Evolutionary conservation across 1,284 basidiomycete species (phyloP).

Genomic region (Malassezia sympodialis): DNA sequence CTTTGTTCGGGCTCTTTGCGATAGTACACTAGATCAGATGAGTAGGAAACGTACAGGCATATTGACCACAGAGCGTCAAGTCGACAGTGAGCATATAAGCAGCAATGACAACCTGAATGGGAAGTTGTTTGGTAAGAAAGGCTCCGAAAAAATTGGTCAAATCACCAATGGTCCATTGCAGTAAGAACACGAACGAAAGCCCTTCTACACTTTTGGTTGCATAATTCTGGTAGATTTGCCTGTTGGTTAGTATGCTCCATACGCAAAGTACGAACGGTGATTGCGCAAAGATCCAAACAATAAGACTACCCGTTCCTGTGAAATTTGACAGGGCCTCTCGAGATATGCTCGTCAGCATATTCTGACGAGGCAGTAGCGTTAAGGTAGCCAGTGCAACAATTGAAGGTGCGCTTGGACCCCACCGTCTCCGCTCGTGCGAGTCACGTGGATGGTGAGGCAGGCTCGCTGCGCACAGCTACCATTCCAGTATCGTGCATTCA

Average conservation of each 20-base stretch:
- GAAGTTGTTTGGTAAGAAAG: conserved; percentile 38
- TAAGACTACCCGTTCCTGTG: conserved; percentile 30
- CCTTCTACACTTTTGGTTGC: conserved; percentile 33
- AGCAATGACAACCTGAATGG: conserved; percentile 39
- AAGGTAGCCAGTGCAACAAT: neutral
- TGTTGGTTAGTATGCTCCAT: neutral
- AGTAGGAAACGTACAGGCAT: neutral
- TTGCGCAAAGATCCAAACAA: conserved; percentile 46
- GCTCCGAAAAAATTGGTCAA: conserved; percentile 42
- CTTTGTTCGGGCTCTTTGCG: neutral
- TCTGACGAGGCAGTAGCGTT: neutral
- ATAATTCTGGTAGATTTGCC: conserved; percentile 42
- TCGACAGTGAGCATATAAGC: conserved; percentile 15
- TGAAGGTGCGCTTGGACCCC: neutral
- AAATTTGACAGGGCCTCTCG: conserved; percentile 27
- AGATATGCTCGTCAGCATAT: neutral
- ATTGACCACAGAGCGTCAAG: conserved; percentile 9
- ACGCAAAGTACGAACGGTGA: conserved; percentile 22
- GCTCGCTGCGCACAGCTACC: neutral
- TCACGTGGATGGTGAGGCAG: neutral
- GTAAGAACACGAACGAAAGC: conserved; percentile 39
- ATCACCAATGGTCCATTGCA: conserved; percentile 46
- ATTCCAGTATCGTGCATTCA: neutral
- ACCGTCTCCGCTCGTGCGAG: neutral
- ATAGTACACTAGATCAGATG: neutral